These are phyloP conservation scores for Thielaviopsis ethacetica DNA, from an alignment of 2,329 filamentous ascomycete genomes.

Conservation along the genomic window DNA sequence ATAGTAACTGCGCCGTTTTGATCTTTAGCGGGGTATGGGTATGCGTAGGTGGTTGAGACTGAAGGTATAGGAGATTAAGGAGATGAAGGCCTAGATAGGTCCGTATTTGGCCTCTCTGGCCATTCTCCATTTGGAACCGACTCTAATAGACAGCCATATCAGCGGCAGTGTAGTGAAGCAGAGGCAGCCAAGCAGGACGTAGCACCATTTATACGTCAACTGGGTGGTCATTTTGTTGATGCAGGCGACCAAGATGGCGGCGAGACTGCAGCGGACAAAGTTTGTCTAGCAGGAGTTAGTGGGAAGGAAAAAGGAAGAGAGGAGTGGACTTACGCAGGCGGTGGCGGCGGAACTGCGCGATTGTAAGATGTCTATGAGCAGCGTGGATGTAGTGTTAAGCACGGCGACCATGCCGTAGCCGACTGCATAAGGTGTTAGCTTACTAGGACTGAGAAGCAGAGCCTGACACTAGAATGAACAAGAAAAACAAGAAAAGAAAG, in stretches of 20 bases:
- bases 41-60: too few relatives aligned
- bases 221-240: constrained; percentile 16
- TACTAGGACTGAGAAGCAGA: too few relatives aligned
- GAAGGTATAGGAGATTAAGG: too few relatives aligned
- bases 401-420: constrained; percentile 19
- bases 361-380: constrained; percentile 19
- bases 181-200: constrained; percentile 14
- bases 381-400: constrained; percentile 19
- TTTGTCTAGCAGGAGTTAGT: constrained; percentile 15
- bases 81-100: too few relatives aligned
- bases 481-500: neutral
- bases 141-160: constrained; percentile 15
- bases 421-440: constrained; percentile 12
- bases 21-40: too few relatives aligned
- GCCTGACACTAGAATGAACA: neutral
- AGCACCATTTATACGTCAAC: constrained; percentile 14
- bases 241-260: constrained; percentile 16
- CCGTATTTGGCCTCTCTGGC: neutral
- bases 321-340: constrained; percentile 15
- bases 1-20: too few relatives aligned
- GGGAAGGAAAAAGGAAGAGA: neutral
- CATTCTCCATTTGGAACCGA: constrained; percentile 14
- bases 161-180: constrained; percentile 13
- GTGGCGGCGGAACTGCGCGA: constrained; percentile 17
- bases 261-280: constrained; percentile 17